Conservation (phyloP, 179 eudicot genomes). For the Drosera spatulata region DNA sequence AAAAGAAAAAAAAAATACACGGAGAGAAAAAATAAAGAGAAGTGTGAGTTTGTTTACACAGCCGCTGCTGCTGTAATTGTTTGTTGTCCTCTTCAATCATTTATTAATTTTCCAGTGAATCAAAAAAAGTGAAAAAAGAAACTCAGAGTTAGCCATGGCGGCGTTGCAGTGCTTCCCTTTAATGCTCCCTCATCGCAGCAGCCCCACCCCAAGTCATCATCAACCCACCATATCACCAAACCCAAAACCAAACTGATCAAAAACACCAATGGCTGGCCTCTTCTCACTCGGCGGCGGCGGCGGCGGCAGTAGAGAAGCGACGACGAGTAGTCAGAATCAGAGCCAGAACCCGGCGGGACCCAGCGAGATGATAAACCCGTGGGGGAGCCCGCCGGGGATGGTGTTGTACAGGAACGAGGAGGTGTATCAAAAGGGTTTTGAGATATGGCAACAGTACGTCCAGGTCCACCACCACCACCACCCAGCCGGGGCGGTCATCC, state of each 20-base stretch:
- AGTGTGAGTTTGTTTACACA: conserved; percentile 4
- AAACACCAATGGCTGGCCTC: conserved; percentile 51
- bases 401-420: conserved; percentile 32
- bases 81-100: not conserved
- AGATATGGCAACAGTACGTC: conserved; percentile 29
- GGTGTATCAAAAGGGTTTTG: conserved; percentile 63
- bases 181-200: conserved; percentile 23
- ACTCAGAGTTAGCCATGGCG: conserved; percentile 42
- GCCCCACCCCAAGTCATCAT: conserved; percentile 9
- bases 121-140: conserved; percentile 6
- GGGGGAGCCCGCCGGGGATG: conserved; percentile 6
- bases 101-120: not conserved
- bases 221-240: not conserved
- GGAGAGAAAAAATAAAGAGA: not conserved
- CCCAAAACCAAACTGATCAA: not conserved
- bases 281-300: conserved; percentile 60
- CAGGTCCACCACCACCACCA: conserved; percentile 45
- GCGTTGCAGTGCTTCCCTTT: conserved; percentile 68
- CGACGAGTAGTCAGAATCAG: conserved; percentile 4
- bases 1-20: not conserved
- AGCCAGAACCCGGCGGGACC: conserved; percentile 1
- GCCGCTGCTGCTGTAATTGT: conserved; percentile 3
- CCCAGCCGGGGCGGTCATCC: not conserved
- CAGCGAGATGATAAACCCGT: conserved; percentile 2
- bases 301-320: conserved; percentile 8